A percentile compares a stretch with the other conserved stretches of the same genome.
Evolutionary conservation across 805 yeast species (phyloP).

Genomic region (Metschnikowia proteae): DNA sequence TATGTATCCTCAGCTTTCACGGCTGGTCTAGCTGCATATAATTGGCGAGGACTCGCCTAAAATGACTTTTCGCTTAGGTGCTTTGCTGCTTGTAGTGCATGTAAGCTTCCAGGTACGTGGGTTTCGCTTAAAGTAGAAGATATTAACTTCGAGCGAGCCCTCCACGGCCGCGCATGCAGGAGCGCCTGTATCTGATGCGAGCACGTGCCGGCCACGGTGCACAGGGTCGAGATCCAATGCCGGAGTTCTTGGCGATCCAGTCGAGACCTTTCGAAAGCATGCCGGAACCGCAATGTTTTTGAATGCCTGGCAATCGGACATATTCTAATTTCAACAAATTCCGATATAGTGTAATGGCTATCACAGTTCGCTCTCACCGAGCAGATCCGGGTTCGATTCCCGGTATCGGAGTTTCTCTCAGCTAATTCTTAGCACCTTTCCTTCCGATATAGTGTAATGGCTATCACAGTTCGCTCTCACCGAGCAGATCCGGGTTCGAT

Average conservation of each 20-base stretch:
- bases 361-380: slow-evolving; percentile 22
- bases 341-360: slow-evolving; percentile 20
- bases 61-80: neutral
- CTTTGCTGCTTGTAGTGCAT: neutral
- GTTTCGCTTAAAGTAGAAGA: neutral
- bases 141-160: neutral
- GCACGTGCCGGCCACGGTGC: neutral
- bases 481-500: slow-evolving; percentile 22
- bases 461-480: slow-evolving; percentile 21
- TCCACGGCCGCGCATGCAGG: neutral
- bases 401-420: slow-evolving; percentile 16
- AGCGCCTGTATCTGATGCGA: neutral
- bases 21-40: no score
- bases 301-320: no score
- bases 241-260: no score
- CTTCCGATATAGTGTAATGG: slow-evolving; percentile 19
- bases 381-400: slow-evolving; percentile 22
- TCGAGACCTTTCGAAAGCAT: no score
- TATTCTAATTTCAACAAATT: neutral
- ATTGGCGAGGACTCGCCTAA: neutral
- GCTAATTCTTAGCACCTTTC: no score
- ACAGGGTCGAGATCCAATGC: no score
- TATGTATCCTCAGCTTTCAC: no score
- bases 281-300: no score
- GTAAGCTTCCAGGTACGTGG: neutral